Conservation (phyloP, 495 filamentous ascomycete species). For the Tetracladium setigerum region DNA sequence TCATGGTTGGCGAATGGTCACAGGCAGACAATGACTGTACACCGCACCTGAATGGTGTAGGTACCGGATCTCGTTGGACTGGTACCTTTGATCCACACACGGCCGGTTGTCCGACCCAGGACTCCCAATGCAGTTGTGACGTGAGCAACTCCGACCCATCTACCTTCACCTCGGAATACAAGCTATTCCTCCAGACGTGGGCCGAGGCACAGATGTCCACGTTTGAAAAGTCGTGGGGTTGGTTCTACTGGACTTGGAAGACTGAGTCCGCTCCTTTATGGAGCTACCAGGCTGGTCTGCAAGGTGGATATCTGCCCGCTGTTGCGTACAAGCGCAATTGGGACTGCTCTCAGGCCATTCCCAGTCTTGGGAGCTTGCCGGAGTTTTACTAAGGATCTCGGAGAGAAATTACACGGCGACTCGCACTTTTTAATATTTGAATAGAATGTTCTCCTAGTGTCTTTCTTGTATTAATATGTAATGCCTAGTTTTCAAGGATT, state of each 20-base stretch:
- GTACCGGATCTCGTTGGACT: conserved; percentile 82
- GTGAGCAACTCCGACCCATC: conserved; percentile 64
- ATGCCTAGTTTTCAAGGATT: too few relatives aligned
- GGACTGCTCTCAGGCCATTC: conserved; percentile 60
- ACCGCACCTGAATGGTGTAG: conserved; percentile 80
- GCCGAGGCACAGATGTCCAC: conserved; percentile 91
- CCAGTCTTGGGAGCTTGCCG: conserved; percentile 58
- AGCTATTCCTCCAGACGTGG: conserved; percentile 78
- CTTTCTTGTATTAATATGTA: too few relatives aligned
- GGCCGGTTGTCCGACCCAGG: conserved; percentile 64
- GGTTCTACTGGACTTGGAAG: conserved; percentile 97
- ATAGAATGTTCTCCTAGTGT: too few relatives aligned
- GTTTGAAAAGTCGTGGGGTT: conserved; percentile 88
- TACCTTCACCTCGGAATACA: conserved; percentile 66
- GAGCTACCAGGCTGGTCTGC: conserved; percentile 84
- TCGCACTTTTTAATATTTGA: too few relatives aligned
- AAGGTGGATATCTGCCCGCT: conserved; percentile 71
- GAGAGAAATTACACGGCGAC: too few relatives aligned
- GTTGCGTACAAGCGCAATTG: conserved; percentile 72
- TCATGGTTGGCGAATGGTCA: conserved; percentile 93
- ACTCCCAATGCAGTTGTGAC: conserved; percentile 58
- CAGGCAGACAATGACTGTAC: conserved; percentile 98
- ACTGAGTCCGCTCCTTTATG: conserved; percentile 79
- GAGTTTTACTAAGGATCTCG: conserved; percentile 71
- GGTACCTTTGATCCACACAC: conserved; percentile 56